These are phyloP conservation scores for Pelargonium cotyledonis DNA, from an alignment of 441 rosid genomes.

Conservation along the genomic window DNA sequence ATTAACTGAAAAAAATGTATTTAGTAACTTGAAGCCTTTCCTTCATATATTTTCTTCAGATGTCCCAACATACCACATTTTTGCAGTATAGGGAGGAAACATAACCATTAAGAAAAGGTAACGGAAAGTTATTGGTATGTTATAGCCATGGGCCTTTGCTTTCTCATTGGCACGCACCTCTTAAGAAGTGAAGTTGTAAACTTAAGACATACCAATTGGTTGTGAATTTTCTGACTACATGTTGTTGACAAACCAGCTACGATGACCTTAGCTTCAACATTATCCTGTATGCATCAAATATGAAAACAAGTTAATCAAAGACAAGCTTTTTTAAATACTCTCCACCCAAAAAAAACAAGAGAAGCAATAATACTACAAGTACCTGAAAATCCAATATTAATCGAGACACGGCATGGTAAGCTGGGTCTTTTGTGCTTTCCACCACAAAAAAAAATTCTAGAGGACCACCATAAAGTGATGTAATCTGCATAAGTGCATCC, in stretches of 20 bases:
- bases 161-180: not conserved
- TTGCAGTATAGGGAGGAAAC: too few relatives aligned
- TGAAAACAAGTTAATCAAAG: not conserved
- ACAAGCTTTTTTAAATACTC: not conserved
- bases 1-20: not conserved
- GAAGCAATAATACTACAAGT: not conserved
- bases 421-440: conserved; percentile 76
- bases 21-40: too few relatives aligned
- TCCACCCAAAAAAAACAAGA: not conserved
- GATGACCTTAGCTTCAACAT: conserved; percentile 65
- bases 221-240: conserved; percentile 98
- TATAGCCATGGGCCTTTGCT: too few relatives aligned
- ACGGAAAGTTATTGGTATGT: too few relatives aligned
- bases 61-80: too few relatives aligned
- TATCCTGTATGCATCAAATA: conserved; percentile 46
- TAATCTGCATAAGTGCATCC: conserved; percentile 40
- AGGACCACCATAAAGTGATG: conserved; percentile 86
- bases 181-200: conserved; percentile 14
- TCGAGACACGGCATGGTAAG: conserved; percentile 49
- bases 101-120: too few relatives aligned
- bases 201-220: conserved; percentile 73
- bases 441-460: conserved; percentile 66
- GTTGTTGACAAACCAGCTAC: conserved; percentile 89
- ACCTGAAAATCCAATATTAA: conserved; percentile 60
- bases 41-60: too few relatives aligned